A percentile compares a stretch with the other conserved stretches of the same genome.
These are phyloP conservation scores for Backusella liffmaniae DNA, from an alignment of 192 early-diverging fungal genomes.

Conservation along the genomic window DNA sequence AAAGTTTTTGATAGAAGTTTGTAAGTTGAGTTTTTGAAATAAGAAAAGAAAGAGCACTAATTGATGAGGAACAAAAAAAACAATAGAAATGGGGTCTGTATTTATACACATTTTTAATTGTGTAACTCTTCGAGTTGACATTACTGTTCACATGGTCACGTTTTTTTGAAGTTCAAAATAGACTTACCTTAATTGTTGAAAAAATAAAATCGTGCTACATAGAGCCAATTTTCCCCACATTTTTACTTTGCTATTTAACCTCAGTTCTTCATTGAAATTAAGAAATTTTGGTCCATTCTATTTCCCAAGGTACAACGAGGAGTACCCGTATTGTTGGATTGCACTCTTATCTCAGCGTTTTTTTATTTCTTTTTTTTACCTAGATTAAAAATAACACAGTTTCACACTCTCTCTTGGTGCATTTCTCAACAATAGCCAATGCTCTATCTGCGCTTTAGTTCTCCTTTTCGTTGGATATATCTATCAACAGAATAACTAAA, in stretches of 20 bases:
- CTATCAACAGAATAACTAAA: not conserved
- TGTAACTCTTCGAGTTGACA: not conserved
- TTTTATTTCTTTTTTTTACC: not conserved
- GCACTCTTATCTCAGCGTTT: not conserved
- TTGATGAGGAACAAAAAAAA: not conserved
- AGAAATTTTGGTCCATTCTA: not conserved
- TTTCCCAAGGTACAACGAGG: conserved; percentile 1
- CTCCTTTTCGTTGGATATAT: not conserved
- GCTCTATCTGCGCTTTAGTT: not conserved
- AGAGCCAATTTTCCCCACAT: not conserved
- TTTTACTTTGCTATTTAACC: not conserved
- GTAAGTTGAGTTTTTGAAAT: not conserved
- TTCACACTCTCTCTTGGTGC: not conserved
- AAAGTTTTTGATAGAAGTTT: not conserved
- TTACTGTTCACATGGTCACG: conserved; percentile 5
- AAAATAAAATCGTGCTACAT: not conserved
- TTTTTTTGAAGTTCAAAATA: not conserved
- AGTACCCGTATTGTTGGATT: not conserved
- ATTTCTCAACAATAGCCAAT: not conserved
- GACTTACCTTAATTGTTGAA: not conserved
- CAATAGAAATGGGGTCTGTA: not conserved
- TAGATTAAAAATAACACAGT: not conserved
- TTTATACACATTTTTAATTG: not conserved
- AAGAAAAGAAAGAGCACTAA: not conserved
- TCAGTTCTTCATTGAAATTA: not conserved